phyloP scores from a whole-genome alignment of 2,329 filamentous ascomycete genomes.

The Aspergillus transmontanensis region DNA sequence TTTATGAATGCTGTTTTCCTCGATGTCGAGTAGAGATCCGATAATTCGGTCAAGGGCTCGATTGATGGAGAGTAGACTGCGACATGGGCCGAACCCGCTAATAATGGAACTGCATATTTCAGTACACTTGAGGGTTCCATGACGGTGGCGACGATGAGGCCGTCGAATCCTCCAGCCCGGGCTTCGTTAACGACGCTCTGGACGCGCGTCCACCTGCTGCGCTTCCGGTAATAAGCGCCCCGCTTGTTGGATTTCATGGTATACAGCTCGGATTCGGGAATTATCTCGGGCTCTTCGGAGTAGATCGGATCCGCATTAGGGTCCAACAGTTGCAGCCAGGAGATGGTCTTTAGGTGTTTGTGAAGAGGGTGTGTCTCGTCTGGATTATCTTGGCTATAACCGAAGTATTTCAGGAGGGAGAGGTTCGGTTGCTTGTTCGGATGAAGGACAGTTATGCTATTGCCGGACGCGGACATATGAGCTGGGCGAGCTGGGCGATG shows the following conservation, averaged over 20 bases:
- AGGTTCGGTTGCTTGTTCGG: slow-evolving; percentile 80
- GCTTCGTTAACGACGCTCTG: slow-evolving; percentile 74
- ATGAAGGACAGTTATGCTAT: slow-evolving; percentile 63
- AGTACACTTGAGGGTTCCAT: slow-evolving; percentile 82
- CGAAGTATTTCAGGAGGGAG: slow-evolving; percentile 83
- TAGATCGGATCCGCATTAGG: slow-evolving; percentile 77
- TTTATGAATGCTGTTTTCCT: slow-evolving; percentile 72
- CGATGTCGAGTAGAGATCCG: slow-evolving; percentile 81
- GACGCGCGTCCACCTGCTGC: slow-evolving; percentile 75
- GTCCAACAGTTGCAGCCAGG: slow-evolving; percentile 87
- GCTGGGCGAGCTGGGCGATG: slow-evolving; percentile 21
- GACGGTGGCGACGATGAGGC: slow-evolving; percentile 76
- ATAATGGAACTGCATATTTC: slow-evolving; percentile 73
- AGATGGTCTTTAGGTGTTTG: slow-evolving; percentile 78
- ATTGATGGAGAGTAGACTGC: slow-evolving; percentile 82
- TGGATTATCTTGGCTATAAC: slow-evolving; percentile 71
- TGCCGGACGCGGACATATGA: slow-evolving; percentile 52
- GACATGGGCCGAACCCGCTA: slow-evolving; percentile 80
- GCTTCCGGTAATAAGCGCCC: slow-evolving; percentile 85
- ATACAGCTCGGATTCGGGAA: slow-evolving; percentile 63
- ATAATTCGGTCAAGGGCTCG: slow-evolving; percentile 75
- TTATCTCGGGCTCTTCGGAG: slow-evolving; percentile 61
- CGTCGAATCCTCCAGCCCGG: slow-evolving; percentile 75
- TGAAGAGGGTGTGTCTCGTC: slow-evolving; percentile 74
- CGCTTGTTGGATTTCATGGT: slow-evolving; percentile 80